Conservation (phyloP, 106 monocot species). For the Hemerocallis citrina region DNA sequence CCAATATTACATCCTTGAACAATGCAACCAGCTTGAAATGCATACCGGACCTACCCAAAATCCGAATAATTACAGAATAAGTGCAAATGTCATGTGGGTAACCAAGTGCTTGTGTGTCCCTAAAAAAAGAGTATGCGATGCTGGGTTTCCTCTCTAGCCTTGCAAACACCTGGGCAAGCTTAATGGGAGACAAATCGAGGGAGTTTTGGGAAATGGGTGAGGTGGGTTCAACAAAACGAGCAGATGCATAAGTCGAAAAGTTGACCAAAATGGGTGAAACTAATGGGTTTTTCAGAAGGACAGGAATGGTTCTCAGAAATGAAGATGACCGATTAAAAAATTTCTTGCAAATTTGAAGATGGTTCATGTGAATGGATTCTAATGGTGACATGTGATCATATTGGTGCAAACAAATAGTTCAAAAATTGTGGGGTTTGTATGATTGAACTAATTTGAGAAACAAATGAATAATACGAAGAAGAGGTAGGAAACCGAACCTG, state of each 20-base stretch:
- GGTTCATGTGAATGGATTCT: too few relatives aligned
- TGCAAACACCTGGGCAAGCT: constrained; percentile 2
- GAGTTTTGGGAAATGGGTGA: neutral
- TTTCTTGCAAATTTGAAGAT: too few relatives aligned
- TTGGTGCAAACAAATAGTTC: too few relatives aligned
- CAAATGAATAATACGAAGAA: too few relatives aligned
- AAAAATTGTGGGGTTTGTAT: too few relatives aligned
- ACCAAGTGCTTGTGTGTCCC: constrained; percentile 10
- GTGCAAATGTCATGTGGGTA: constrained; percentile 44
- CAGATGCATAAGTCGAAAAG: neutral
- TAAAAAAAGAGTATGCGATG: constrained; percentile 35
- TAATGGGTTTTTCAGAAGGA: neutral
- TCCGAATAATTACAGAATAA: constrained; percentile 34
- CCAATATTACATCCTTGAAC: constrained; percentile 31
- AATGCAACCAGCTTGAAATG: constrained; percentile 30
- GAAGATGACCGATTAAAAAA: too few relatives aligned
- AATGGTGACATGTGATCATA: too few relatives aligned
- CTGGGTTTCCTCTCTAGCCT: constrained; percentile 12
- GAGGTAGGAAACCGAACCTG: too few relatives aligned
- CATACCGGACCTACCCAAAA: constrained; percentile 17
- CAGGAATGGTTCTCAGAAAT: too few relatives aligned
- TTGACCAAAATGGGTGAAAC: neutral
- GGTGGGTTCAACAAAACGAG: neutral
- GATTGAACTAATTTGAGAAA: too few relatives aligned
- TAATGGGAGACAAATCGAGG: neutral